Evolutionary conservation across 2,329 filamentous ascomycete genomes (phyloP).

Genomic region (Fusarium succisae): DNA sequence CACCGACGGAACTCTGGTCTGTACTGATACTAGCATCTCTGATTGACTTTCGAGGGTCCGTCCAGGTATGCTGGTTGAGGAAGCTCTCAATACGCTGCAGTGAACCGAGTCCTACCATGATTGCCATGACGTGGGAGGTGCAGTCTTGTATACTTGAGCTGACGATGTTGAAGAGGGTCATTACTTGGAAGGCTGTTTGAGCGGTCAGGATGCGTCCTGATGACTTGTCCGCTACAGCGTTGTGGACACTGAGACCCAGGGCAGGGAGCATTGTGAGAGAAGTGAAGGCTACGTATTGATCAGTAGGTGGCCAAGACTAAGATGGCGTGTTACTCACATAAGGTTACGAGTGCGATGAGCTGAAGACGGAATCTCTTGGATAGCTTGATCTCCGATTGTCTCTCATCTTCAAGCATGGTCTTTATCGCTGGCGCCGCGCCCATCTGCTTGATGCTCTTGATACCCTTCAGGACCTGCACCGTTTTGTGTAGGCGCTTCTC

Average conservation of each 20-base stretch:
- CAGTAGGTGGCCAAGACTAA: accelerated
- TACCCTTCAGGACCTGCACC: not conserved
- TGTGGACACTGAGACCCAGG: not conserved
- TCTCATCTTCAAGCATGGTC: not conserved
- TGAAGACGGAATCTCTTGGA: not conserved
- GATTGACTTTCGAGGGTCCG: not conserved
- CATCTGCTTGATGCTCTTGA: not conserved
- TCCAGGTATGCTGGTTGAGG: not conserved
- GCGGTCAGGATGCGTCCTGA: not conserved
- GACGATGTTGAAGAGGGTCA: not conserved
- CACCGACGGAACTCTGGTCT: not conserved
- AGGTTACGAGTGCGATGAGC: not conserved
- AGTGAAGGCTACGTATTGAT: not conserved
- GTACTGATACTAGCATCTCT: not conserved
- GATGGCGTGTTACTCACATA: not conserved
- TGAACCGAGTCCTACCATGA: not conserved
- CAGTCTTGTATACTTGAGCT: not conserved
- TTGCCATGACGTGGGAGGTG: not conserved
- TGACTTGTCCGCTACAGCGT: not conserved
- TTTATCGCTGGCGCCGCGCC: not conserved
- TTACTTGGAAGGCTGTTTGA: not conserved
- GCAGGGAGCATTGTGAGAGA: not conserved
- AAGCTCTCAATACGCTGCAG: not conserved
- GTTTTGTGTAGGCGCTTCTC: not conserved
- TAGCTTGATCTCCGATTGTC: not conserved